Conservation (phyloP, 2,329 filamentous ascomycete species). For the Geosmithia putterillii region DNA sequence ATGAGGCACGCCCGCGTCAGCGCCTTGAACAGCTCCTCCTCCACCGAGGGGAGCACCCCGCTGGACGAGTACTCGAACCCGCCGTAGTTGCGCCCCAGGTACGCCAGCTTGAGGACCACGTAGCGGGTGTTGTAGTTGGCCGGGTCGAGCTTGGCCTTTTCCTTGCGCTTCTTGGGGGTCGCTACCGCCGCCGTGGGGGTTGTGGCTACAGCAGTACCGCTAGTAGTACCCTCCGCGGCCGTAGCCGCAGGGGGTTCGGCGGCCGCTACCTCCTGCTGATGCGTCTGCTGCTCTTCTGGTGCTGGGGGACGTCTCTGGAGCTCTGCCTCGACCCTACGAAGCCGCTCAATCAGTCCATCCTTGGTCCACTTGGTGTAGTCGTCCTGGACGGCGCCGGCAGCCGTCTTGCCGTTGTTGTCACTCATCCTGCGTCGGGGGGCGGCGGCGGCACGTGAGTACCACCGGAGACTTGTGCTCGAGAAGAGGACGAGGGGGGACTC, state of each 20-base stretch:
- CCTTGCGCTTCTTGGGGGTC: conserved; percentile 24
- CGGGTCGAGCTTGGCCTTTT: conserved; percentile 44
- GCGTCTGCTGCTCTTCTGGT: not conserved
- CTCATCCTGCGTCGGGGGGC: not conserved
- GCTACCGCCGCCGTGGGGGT: not conserved
- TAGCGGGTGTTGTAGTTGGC: conserved; percentile 71
- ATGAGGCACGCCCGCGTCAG: conserved; percentile 74
- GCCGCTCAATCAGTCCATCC: conserved; percentile 53
- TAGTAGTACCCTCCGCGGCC: too few relatives aligned
- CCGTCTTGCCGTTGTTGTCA: conserved; percentile 1
- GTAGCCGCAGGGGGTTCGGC: too few relatives aligned
- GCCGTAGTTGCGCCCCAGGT: conserved; percentile 82
- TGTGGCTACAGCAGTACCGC: too few relatives aligned
- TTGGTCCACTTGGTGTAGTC: conserved; percentile 57
- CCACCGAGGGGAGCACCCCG: conserved; percentile 66
- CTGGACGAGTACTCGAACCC: conserved; percentile 80
- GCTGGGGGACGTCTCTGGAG: conserved; percentile 17
- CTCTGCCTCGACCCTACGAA: conserved; percentile 55
- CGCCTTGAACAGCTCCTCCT: conserved; percentile 90
- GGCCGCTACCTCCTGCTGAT: conserved; percentile 2
- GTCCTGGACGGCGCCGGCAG: not conserved
- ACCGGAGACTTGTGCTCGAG: not conserved
- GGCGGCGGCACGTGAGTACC: not conserved
- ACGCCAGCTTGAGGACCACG: conserved; percentile 88
- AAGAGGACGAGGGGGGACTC: not conserved